Evolutionary conservation across 2,329 filamentous ascomycete genomes (phyloP), one percentile per base, ranked within the genome.

Genomic region (Epicoccum sorghinum): DNA sequence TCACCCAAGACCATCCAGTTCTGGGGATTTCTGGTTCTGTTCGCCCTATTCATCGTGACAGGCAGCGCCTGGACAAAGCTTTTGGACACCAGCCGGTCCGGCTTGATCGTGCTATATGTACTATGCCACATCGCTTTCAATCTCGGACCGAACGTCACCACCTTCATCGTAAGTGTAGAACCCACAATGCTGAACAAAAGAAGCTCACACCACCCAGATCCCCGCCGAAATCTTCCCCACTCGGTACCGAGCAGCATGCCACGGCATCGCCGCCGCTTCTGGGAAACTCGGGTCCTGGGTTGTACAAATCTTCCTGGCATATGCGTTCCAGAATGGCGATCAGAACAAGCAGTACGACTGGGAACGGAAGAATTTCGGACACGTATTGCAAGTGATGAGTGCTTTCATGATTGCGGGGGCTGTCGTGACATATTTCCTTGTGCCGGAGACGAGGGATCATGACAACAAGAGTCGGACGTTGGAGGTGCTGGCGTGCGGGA

Each of bases 191-290:
- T 2, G 3, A 14, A 1, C 22, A 14, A 23, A 2, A 9, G 14
- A 76, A 42, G 72, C 71, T 58, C 76, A 76, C 32, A 77, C 72
- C 6, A 76, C 76, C 2, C 77, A 80, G 62, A 80, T 84, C 33
- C 79, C 82, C n/a, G 81, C 81, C 10, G 82, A 84, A 57, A 76
- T 83, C 46, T 85, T 84, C 58, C 82, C 82, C 3, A 84, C 82
- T 0, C 75, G 79, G 14, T 84, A 83, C 61, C 77, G 82, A 14
- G 81, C 77, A 47, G 81, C 79, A 1, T 81, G 78, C 55, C 80
- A 84, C 62, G 82, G 82, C 18, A 77, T 84, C 55, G 77, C 78
- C 25, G 82, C 82, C n/a, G 82, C 76, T 1, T 66, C 75, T 1
- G 82, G 82, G 4, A 84, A 84, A 62, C 66, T 84, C 0, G 82